A percentile compares a stretch with the other conserved stretches of the same genome.
Conservation (phyloP, 495 filamentous ascomycete species). For the Hypoxylon rickii region DNA sequence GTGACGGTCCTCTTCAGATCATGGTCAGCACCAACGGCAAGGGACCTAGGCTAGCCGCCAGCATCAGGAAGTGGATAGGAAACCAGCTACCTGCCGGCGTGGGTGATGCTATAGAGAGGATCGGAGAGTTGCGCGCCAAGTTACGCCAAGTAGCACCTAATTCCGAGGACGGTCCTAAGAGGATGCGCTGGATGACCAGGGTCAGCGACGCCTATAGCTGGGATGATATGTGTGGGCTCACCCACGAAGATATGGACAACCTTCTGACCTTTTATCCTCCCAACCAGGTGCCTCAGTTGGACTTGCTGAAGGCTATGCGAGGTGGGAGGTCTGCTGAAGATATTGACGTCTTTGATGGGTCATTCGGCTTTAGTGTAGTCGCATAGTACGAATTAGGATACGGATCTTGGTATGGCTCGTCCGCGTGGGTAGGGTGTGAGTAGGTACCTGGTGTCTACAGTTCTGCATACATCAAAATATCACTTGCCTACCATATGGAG, state of each 20-base stretch:
- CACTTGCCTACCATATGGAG: too few species aligned
- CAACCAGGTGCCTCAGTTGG: constrained; percentile 51
- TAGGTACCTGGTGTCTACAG: too few species aligned
- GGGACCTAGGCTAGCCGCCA: constrained; percentile 86
- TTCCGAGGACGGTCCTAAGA: constrained; percentile 74
- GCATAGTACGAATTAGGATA: constrained; percentile 37
- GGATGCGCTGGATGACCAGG: constrained; percentile 95
- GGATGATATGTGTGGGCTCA: constrained; percentile 84
- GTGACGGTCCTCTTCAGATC: constrained; percentile 92
- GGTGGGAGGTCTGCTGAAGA: constrained; percentile 51
- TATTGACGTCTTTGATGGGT: constrained; percentile 59
- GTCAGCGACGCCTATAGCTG: constrained; percentile 87
- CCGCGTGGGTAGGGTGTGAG: too few species aligned
- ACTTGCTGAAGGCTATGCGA: constrained; percentile 55
- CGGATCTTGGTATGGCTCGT: too few species aligned
- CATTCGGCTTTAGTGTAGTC: constrained; percentile 62
- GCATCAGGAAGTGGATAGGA: constrained; percentile 84
- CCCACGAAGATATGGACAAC: constrained; percentile 80
- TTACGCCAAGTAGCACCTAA: constrained; percentile 76
- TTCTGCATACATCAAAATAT: too few species aligned
- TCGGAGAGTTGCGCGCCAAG: constrained; percentile 79
- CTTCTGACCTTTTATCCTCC: constrained; percentile 71
- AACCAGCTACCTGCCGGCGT: constrained; percentile 71
- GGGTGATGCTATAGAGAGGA: constrained; percentile 80
- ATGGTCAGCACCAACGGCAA: constrained; percentile 99